A percentile compares a stretch with the other conserved stretches of the same genome.
Evolutionary conservation across 2,329 filamentous ascomycete species (phyloP).

Genomic region (Ophiostoma montium): DNA sequence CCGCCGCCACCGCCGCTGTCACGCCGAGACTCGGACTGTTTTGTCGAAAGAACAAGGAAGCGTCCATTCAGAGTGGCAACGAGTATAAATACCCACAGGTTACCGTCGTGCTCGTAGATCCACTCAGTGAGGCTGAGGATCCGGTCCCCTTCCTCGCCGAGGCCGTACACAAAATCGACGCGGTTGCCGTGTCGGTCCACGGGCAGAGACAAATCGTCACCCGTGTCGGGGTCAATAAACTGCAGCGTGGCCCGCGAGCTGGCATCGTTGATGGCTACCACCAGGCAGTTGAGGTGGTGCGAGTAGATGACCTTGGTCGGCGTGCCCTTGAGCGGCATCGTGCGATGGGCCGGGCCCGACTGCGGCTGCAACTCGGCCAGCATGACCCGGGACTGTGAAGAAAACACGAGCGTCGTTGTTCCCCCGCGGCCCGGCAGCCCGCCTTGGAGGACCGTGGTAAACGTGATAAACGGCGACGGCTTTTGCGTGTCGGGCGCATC

Average conservation of each 20-base stretch:
- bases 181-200: conserved; percentile 26
- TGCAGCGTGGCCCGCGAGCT: conserved; percentile 32
- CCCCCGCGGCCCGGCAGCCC: conserved; percentile 25
- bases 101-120: conserved; percentile 42
- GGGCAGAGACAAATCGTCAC: conserved; percentile 34
- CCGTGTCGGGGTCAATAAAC: conserved; percentile 43
- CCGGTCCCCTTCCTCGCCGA: conserved; percentile 42
- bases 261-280: conserved; percentile 33
- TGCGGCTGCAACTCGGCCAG: conserved; percentile 36
- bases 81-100: conserved; percentile 48
- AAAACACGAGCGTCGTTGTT: conserved; percentile 32
- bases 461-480: conserved; percentile 33
- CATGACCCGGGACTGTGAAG: conserved; percentile 35
- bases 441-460: conserved; percentile 28
- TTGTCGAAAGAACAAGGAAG: conserved; percentile 41
- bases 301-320: conserved; percentile 42
- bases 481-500: conserved; percentile 33
- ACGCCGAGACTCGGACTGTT: conserved; percentile 17
- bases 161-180: conserved; percentile 36
- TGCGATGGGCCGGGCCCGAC: conserved; percentile 33
- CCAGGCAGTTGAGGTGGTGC: conserved; percentile 33
- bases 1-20: conserved; percentile 8
- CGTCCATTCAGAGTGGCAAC: conserved; percentile 41
- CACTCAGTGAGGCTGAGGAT: conserved; percentile 51
- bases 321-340: conserved; percentile 31